A percentile compares a stretch with the other conserved stretches of the same genome.
phyloP scores from a whole-genome alignment of 2,329 filamentous ascomycete species.

The Alternaria infectoria region DNA sequence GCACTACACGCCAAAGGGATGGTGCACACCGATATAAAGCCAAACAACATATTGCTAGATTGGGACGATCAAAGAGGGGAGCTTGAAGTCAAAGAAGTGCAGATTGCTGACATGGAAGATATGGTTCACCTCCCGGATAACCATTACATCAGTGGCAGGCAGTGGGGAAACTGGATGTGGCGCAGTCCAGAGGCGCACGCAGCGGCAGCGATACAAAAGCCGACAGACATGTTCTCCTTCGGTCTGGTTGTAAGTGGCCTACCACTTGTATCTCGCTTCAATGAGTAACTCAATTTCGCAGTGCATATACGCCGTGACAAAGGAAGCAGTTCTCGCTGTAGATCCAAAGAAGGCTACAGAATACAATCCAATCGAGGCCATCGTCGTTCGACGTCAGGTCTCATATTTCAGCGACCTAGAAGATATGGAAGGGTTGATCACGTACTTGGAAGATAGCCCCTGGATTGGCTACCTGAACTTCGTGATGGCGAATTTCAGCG shows the following conservation, averaged over 20 bases:
- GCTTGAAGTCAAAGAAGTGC: constrained; percentile 45
- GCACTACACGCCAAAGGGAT: constrained; percentile 19
- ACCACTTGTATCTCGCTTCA: neutral
- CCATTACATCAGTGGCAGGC: constrained; percentile 45
- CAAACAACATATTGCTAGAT: constrained; percentile 55
- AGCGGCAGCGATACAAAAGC: constrained; percentile 47
- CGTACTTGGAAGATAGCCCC: neutral
- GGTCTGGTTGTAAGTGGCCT: constrained; percentile 50
- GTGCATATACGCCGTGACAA: neutral
- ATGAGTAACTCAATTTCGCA: neutral
- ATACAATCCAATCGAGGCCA: neutral
- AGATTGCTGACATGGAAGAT: constrained; percentile 53
- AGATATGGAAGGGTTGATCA: neutral
- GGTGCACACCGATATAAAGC: constrained; percentile 49
- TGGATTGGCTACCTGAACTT: neutral
- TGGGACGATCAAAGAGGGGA: constrained; percentile 39
- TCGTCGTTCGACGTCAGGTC: neutral
- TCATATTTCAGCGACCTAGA: neutral
- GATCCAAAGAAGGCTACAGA: neutral
- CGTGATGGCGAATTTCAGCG: neutral
- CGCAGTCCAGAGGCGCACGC: constrained; percentile 55
- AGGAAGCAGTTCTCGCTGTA: neutral
- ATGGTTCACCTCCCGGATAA: constrained; percentile 49
- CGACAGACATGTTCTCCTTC: constrained; percentile 55
- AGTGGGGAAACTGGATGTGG: constrained; percentile 55